Evolutionary conservation across 1,284 basidiomycete species (phyloP).

Genomic region (Ustilago vetiveriae): DNA sequence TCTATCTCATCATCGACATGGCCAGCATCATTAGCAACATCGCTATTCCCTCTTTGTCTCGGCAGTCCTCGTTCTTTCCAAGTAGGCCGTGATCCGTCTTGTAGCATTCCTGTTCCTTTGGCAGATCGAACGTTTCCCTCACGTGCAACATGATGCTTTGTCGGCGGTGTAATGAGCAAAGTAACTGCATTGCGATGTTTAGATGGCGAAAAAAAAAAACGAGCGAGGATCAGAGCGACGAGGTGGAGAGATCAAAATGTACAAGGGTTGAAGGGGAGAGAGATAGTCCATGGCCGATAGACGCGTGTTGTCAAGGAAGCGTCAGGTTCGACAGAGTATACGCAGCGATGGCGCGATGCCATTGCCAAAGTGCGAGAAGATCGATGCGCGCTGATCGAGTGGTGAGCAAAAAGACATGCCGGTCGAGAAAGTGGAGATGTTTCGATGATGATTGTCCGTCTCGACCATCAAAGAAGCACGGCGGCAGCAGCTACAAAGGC

Average conservation of each 20-base stretch:
- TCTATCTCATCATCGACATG: background rate
- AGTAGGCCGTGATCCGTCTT: too few relatives aligned
- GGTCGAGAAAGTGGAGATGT: too few relatives aligned
- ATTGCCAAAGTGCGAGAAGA: too few relatives aligned
- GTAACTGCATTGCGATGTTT: slow-evolving; percentile 26
- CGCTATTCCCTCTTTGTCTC: background rate
- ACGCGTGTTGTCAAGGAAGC: background rate
- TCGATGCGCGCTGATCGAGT: too few relatives aligned
- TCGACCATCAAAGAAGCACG: slow-evolving; percentile 27
- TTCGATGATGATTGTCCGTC: too few relatives aligned
- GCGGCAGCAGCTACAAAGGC: slow-evolving; percentile 26
- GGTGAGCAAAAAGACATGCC: too few relatives aligned
- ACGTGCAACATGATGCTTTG: too few relatives aligned
- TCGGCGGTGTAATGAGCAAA: too few relatives aligned
- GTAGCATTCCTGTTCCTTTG: background rate
- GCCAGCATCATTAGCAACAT: background rate
- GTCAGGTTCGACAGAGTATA: background rate
- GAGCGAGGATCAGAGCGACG: slow-evolving; percentile 1
- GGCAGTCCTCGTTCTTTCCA: background rate
- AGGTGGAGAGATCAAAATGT: slow-evolving; percentile 8
- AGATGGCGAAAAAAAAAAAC: slow-evolving; percentile 9
- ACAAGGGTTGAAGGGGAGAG: slow-evolving; percentile 1
- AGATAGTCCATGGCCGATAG: slow-evolving; percentile 16
- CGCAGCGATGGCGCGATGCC: background rate
- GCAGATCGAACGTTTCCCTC: too few relatives aligned